Base-by-base conservation (phyloP, 139 green algal species). In the Chlorella ohadii region DNA sequence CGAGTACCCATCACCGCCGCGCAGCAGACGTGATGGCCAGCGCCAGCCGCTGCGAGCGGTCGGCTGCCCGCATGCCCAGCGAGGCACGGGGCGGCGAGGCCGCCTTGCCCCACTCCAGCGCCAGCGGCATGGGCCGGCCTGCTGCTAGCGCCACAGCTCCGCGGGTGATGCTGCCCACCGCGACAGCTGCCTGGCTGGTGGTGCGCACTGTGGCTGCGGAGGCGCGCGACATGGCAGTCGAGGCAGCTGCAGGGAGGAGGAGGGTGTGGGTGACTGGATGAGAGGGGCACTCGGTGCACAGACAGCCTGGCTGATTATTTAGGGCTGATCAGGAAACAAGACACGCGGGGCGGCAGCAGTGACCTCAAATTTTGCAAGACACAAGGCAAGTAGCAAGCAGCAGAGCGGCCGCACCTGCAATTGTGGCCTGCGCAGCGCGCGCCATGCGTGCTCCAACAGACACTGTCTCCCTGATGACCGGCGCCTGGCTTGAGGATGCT, bases 41-140 rank as follows among this genome's bases (percentile, higher is more conserved):
- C 15, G 68, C 68, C 57, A 85, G 70, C 55, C 80, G 80, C 68
- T 85, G 80, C 38, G 80, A 59, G 36, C 80, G 80, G 28, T 85
- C 80, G 6, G 41, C n/a, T 25, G 33, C 25, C 4, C 76, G 56
- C 34, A 59, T 17, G 25, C 59, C 59, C 36, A 82, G 76, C 36
- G 76, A 82, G 25, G 76, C 76, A 1, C 76, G 76, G 33, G 27
- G 74, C 55, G 56, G 76, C 2, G 31, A 34, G 59, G 59, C 36
- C 19, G 68, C 51, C 36, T 78, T 22, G 16, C 20, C 20, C 38
- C 33, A 36, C 25, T 36, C 33, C 39, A 34, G 34, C 38, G 38
- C 39, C 27, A 59, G 51, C 15, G 23, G 33, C 25, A 61, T 78
- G 38, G 38, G 71, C 15, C 71, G 23, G 25, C 36, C 38, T 59